A percentile compares a stretch with the other conserved stretches of the same genome.
These are phyloP conservation scores for Malassezia restricta DNA, from an alignment of 1,284 basidiomycete genomes.

Conservation along the genomic window DNA sequence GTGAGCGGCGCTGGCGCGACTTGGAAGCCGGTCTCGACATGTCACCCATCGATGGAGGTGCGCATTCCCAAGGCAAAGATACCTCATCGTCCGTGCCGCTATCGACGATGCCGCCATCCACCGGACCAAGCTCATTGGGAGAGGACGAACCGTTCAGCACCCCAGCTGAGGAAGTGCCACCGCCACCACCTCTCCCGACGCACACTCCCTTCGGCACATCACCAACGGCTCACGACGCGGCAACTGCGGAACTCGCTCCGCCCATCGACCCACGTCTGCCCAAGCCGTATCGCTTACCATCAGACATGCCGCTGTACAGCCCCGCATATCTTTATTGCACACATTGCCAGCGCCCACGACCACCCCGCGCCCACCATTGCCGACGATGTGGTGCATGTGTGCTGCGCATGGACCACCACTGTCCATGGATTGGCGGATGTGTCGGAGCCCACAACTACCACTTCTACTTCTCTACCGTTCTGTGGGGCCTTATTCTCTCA, in stretches of 20 bases:
- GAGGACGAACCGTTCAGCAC: background rate
- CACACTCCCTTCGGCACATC: background rate
- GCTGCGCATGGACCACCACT: slow-evolving; percentile 51
- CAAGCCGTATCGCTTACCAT: slow-evolving; percentile 6
- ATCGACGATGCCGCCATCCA: background rate
- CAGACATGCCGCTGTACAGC: slow-evolving; percentile 5
- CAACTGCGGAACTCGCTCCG: background rate
- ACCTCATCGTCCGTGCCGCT: background rate
- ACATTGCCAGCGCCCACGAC: slow-evolving; percentile 13
- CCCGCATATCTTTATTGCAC: slow-evolving; percentile 5
- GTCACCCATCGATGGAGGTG: background rate
- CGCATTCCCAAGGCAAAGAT: background rate
- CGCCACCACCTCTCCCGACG: background rate
- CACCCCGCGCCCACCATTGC: slow-evolving; percentile 46
- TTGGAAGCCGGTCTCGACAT: background rate
- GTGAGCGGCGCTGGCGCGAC: slow-evolving; percentile 1
- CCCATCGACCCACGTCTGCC: slow-evolving; percentile 1
- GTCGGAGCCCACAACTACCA: slow-evolving; percentile 46
- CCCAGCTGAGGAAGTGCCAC: background rate
- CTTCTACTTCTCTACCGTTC: slow-evolving; percentile 56
- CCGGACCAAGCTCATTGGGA: background rate
- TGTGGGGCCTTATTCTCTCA: slow-evolving; percentile 54
- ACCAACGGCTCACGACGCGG: background rate
- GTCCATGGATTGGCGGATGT: slow-evolving; percentile 51
- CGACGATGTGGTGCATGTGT: slow-evolving; percentile 38